Percentiles rank a stretch among this genome's conserved stretches.
Conservation (phyloP, 305 asterid species). For the Solanum hybrid region DNA sequence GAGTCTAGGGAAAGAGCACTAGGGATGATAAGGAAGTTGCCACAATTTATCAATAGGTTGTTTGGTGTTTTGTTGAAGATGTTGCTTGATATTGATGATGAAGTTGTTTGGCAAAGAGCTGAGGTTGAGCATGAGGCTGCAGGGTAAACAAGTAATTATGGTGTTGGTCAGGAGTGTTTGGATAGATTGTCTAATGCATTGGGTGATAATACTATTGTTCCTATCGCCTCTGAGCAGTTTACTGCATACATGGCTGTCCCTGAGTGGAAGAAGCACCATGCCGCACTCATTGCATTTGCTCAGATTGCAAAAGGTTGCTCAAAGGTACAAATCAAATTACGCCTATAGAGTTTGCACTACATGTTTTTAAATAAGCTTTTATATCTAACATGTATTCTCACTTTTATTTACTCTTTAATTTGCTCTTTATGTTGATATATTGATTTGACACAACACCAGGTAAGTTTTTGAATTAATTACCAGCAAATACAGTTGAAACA, state of each 20-base stretch:
- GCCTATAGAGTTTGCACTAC: background rate
- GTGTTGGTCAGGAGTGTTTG: slow-evolving; percentile 80
- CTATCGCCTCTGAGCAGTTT: slow-evolving; percentile 54
- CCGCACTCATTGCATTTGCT: slow-evolving; percentile 73
- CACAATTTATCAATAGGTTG: slow-evolving; percentile 59
- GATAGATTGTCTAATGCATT: slow-evolving; percentile 67
- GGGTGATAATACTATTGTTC: slow-evolving; percentile 73
- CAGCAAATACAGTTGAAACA: background rate
- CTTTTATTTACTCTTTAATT: background rate
- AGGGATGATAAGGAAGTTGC: slow-evolving; percentile 87
- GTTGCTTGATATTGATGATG: slow-evolving; percentile 75
- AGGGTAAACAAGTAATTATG: slow-evolving; percentile 71
- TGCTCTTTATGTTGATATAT: background rate
- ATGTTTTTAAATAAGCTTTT: background rate
- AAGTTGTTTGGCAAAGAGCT: slow-evolving; percentile 74
- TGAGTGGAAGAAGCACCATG: slow-evolving; percentile 87
- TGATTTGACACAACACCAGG: background rate
- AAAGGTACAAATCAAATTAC: slow-evolving; percentile 30
- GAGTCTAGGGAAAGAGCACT: slow-evolving; percentile 83
- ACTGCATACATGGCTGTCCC: slow-evolving; percentile 48
- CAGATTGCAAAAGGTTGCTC: slow-evolving; percentile 86
- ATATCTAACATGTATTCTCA: background rate
- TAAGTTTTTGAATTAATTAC: background rate
- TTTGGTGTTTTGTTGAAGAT: slow-evolving; percentile 65
- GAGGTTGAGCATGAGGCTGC: slow-evolving; percentile 76